Conservation (phyloP, 2,329 filamentous ascomycete genomes). For the Amauroascus niger region DNA sequence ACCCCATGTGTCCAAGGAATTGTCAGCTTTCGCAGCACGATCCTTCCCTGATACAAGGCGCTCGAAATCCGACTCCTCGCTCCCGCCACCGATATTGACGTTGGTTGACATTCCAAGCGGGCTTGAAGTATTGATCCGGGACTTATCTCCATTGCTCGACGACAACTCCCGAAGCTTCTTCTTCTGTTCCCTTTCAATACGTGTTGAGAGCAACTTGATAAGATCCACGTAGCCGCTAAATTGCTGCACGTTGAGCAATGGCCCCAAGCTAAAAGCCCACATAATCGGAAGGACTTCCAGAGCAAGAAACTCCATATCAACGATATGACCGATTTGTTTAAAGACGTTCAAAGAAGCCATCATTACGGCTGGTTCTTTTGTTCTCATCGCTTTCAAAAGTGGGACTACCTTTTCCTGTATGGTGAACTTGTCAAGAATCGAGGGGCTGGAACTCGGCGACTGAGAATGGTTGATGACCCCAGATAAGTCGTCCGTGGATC, state of each 20-base stretch:
- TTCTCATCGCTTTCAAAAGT: slow-evolving; percentile 84
- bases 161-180: slow-evolving; percentile 79
- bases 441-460: slow-evolving; percentile 47
- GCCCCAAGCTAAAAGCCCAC: slow-evolving; percentile 86
- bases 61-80: slow-evolving; percentile 73
- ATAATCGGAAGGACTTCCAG: slow-evolving; percentile 82
- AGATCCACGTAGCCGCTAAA: slow-evolving; percentile 85
- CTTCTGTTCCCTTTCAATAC: slow-evolving; percentile 80
- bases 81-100: slow-evolving; percentile 39
- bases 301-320: slow-evolving; percentile 83
- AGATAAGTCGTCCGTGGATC: slow-evolving; percentile 60
- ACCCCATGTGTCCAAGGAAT: slow-evolving; percentile 28
- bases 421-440: slow-evolving; percentile 89
- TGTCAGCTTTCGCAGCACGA: slow-evolving; percentile 30
- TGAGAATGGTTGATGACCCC: slow-evolving; percentile 47
- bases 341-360: slow-evolving; percentile 82
- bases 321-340: slow-evolving; percentile 67
- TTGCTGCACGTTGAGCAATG: slow-evolving; percentile 73
- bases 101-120: slow-evolving; percentile 23
- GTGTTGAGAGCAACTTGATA: slow-evolving; percentile 67
- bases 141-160: slow-evolving; percentile 42
- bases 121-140: slow-evolving; percentile 24
- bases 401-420: slow-evolving; percentile 97
- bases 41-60: slow-evolving; percentile 70
- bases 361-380: slow-evolving; percentile 96